These are phyloP conservation scores for Penicillium decumbens DNA, from an alignment of 2,329 filamentous ascomycete species.

Conservation along the genomic window DNA sequence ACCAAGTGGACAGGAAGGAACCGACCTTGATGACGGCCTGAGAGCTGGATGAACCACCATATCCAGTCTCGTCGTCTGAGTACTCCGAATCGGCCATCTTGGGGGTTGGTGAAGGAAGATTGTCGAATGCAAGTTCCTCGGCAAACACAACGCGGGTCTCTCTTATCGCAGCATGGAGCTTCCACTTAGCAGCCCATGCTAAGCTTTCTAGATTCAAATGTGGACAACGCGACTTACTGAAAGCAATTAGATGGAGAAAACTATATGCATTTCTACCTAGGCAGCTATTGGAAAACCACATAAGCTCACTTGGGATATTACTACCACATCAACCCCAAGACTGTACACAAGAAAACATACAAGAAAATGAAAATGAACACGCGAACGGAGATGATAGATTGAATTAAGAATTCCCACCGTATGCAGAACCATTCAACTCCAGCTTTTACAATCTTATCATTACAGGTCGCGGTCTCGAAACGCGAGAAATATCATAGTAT, in stretches of 20 bases:
- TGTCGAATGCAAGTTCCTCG: constrained; percentile 4
- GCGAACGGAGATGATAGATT: constrained; percentile 11
- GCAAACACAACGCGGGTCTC: not conserved
- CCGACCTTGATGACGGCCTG: constrained; percentile 13
- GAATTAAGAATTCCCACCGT: constrained; percentile 20
- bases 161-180: constrained; percentile 1
- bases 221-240: too few relatives aligned
- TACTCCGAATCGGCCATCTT: constrained; percentile 23
- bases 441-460: constrained; percentile 39
- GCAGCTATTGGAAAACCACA: not conserved
- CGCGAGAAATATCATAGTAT: constrained; percentile 25
- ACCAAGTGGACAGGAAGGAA: not conserved
- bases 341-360: too few relatives aligned
- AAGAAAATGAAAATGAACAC: not conserved
- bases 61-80: constrained; percentile 20
- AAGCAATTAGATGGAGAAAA: too few relatives aligned
- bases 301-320: not conserved
- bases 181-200: not conserved
- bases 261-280: too few relatives aligned
- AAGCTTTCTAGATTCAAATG: not conserved
- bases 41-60: constrained; percentile 13
- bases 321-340: not conserved
- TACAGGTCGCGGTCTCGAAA: constrained; percentile 29
- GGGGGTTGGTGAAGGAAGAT: not conserved
- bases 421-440: constrained; percentile 25